These are phyloP conservation scores for Musa acuminata DNA, from an alignment of 176 grass and related monocot species.

Conservation along the genomic window DNA sequence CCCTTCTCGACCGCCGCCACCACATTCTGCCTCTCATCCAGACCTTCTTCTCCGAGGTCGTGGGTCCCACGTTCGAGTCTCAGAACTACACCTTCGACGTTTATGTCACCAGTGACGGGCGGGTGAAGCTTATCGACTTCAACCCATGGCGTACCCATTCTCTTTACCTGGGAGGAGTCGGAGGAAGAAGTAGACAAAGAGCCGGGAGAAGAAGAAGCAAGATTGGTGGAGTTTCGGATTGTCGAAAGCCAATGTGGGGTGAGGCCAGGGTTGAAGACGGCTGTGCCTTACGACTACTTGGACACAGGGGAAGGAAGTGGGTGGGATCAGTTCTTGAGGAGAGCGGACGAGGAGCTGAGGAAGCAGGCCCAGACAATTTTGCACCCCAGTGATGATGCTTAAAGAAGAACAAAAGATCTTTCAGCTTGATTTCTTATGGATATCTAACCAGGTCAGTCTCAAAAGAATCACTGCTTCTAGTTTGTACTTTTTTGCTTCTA, in stretches of 20 bases:
- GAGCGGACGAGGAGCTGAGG: too few species aligned
- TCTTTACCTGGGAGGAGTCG: constrained; percentile 78
- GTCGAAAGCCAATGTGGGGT: constrained; percentile 66
- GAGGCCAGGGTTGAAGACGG: constrained; percentile 85
- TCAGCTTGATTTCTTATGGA: too few species aligned
- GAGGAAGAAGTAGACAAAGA: constrained; percentile 18
- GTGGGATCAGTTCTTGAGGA: constrained; percentile 88
- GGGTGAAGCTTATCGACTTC: constrained; percentile 75
- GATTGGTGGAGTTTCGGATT: constrained; percentile 43
- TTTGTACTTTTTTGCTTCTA: too few species aligned
- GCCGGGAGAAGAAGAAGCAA: not conserved
- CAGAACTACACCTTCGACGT: constrained; percentile 71
- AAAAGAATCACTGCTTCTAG: too few species aligned
- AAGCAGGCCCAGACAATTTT: too few species aligned
- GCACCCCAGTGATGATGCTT: too few species aligned
- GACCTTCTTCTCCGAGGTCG: constrained; percentile 45
- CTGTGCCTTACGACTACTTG: constrained; percentile 81
- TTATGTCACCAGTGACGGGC: constrained; percentile 33
- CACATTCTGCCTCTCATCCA: constrained; percentile 23
- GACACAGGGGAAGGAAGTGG: constrained; percentile 82
- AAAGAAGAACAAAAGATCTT: too few species aligned
- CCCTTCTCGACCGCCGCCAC: constrained; percentile 34
- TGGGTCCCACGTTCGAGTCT: constrained; percentile 42
- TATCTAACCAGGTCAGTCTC: too few species aligned
- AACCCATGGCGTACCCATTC: constrained; percentile 69